Conservation (phyloP, 2,329 filamentous ascomycete genomes). For the Stenocarpella maydis region DNA sequence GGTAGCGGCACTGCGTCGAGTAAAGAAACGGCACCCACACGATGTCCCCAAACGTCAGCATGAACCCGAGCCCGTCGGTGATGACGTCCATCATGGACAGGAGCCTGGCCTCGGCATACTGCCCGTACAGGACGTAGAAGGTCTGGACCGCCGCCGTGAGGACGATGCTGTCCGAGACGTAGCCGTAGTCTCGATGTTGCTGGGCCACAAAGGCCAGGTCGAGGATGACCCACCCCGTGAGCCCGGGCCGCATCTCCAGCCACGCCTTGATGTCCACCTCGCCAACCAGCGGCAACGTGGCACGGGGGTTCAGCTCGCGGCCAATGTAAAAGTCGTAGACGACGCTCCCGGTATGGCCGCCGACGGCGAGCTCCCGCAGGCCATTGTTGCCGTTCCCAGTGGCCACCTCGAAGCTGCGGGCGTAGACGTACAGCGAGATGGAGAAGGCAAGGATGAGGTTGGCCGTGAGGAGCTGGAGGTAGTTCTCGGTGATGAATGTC, state of each 20-base stretch:
- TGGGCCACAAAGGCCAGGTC: constrained; percentile 82
- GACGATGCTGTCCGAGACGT: constrained; percentile 81
- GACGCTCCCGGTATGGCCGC: constrained; percentile 80
- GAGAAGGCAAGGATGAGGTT: constrained; percentile 77
- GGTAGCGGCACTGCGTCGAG: constrained; percentile 80
- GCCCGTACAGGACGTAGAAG: constrained; percentile 81
- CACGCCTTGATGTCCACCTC: constrained; percentile 87
- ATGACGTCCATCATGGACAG: constrained; percentile 91
- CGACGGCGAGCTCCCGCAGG: constrained; percentile 77
- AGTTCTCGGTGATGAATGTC: constrained; percentile 90
- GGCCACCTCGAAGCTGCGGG: constrained; percentile 80
- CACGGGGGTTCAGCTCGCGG: constrained; percentile 85
- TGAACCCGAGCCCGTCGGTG: constrained; percentile 89
- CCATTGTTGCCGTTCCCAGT: constrained; percentile 65
- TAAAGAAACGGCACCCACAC: constrained; percentile 90
- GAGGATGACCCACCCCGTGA: constrained; percentile 85
- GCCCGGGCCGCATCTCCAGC: constrained; percentile 83
- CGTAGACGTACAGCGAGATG: constrained; percentile 78
- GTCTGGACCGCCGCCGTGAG: constrained; percentile 79
- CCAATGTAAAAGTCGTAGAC: constrained; percentile 95
- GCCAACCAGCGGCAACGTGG: constrained; percentile 77
- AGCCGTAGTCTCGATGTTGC: constrained; percentile 83
- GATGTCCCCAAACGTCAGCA: constrained; percentile 88
- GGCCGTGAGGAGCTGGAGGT: constrained; percentile 80
- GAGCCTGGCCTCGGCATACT: constrained; percentile 84